phyloP scores from a whole-genome alignment of 768 basidiomycete species.

The Leccinum boreale region DNA sequence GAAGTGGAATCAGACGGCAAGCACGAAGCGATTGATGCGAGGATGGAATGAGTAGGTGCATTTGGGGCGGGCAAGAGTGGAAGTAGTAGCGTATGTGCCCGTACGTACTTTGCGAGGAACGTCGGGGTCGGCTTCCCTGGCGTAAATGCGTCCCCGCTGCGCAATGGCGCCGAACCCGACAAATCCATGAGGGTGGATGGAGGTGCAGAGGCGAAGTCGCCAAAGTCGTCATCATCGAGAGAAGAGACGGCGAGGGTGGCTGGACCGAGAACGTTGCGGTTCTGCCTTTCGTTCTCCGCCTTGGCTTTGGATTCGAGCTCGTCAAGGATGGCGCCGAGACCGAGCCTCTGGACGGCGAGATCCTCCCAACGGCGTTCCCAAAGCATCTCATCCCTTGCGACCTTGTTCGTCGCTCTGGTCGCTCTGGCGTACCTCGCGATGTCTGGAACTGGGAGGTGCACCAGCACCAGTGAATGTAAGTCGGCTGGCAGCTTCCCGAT shows the following conservation, averaged over 20 bases:
- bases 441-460: conserved; percentile 75
- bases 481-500: conserved; percentile 81
- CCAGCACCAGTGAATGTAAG: conserved; percentile 71
- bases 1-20: conserved; percentile 38
- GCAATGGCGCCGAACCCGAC: conserved; percentile 6
- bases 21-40: conserved; percentile 47
- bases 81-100: conserved; percentile 62
- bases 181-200: conserved; percentile 20
- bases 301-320: conserved; percentile 48
- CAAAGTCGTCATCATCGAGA: conserved; percentile 77
- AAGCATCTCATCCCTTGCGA: conserved; percentile 67
- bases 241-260: conserved; percentile 53
- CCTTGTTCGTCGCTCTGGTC: conserved; percentile 57
- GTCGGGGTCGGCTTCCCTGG: conserved; percentile 25
- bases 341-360: conserved; percentile 48
- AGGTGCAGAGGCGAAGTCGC: conserved; percentile 68
- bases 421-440: conserved; percentile 70
- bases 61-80: conserved; percentile 56
- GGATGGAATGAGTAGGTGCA: conserved; percentile 62
- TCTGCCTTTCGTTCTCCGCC: conserved; percentile 32
- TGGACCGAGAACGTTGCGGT: conserved; percentile 43
- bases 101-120: conserved; percentile 59
- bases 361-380: conserved; percentile 77
- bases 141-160: conserved; percentile 14
- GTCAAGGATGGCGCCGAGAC: conserved; percentile 50